These are phyloP conservation scores for Rhynchosporium graminicola DNA, from an alignment of 2,329 filamentous ascomycete genomes.

Conservation along the genomic window DNA sequence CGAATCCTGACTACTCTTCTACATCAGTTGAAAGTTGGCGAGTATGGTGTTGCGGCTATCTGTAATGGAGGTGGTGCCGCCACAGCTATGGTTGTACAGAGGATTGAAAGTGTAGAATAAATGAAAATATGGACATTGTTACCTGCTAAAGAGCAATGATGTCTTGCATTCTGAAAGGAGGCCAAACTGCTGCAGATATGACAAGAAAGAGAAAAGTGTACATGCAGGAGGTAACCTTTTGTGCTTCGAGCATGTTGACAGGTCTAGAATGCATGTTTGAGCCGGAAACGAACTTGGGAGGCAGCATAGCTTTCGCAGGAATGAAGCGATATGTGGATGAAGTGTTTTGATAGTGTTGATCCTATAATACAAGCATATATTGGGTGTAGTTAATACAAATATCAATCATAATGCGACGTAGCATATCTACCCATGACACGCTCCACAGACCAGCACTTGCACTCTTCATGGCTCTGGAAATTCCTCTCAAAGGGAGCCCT, in stretches of 20 bases:
- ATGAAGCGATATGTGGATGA: too few relatives aligned
- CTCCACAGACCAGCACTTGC: too few relatives aligned
- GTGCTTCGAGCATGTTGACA: too few relatives aligned
- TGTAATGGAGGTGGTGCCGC: slow-evolving; percentile 96
- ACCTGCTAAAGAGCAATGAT: not conserved
- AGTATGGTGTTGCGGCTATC: slow-evolving; percentile 94
- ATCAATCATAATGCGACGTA: not conserved
- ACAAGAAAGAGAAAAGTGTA: too few relatives aligned
- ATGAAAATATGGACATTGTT: not conserved
- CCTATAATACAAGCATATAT: not conserved
- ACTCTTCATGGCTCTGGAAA: too few relatives aligned
- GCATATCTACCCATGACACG: not conserved
- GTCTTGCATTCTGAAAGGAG: not conserved
- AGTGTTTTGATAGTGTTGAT: not conserved
- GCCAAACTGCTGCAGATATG: not conserved
- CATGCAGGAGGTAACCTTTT: too few relatives aligned
- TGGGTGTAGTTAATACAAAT: not conserved
- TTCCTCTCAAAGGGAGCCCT: too few relatives aligned
- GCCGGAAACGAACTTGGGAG: too few relatives aligned
- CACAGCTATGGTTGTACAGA: slow-evolving; percentile 88
- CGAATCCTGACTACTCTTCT: slow-evolving; percentile 87
- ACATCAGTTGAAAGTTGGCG: slow-evolving; percentile 84
- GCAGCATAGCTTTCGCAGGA: too few relatives aligned
- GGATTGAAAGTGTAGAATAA: slow-evolving; percentile 54
- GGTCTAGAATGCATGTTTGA: not conserved